A percentile compares a stretch with the other conserved stretches of the same genome.
phyloP scores from a whole-genome alignment of 768 basidiomycete species.

The Amanita fuliginea region DNA sequence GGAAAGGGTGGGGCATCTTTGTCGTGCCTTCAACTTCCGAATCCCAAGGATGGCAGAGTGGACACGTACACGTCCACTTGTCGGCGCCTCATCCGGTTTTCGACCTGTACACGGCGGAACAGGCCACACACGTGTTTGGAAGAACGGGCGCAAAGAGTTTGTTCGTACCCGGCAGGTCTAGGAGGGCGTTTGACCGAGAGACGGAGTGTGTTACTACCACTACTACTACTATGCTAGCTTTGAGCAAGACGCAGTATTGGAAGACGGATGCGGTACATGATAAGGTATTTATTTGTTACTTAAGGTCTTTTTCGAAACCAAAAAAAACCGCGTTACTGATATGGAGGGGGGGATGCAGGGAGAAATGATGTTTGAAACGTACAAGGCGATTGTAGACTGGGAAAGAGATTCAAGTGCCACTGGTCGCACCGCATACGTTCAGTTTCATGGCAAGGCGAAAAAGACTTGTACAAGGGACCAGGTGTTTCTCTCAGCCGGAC shows the following conservation, averaged over 20 bases:
- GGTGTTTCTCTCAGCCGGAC: constrained; percentile 34
- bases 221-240: too few relatives aligned
- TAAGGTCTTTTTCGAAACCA: too few relatives aligned
- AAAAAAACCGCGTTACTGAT: too few relatives aligned
- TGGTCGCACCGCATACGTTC: constrained; percentile 23
- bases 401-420: constrained; percentile 14
- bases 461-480: constrained; percentile 26
- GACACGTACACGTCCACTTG: constrained; percentile 18
- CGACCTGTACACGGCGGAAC: constrained; percentile 26
- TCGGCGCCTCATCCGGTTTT: constrained; percentile 34
- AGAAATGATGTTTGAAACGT: constrained; percentile 35
- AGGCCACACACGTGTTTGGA: constrained; percentile 30
- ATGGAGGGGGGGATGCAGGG: too few relatives aligned
- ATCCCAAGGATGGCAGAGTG: too few relatives aligned
- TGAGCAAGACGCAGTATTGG: constrained; percentile 20
- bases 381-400: constrained; percentile 26
- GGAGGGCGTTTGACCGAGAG: constrained; percentile 20
- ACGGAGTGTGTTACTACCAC: constrained; percentile 22
- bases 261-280: constrained; percentile 39
- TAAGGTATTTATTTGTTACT: constrained; percentile 20
- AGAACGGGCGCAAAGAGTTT: constrained; percentile 28
- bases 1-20: constrained; percentile 4
- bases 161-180: constrained; percentile 27
- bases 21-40: constrained; percentile 1
- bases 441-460: constrained; percentile 34